phyloP scores from a whole-genome alignment of 176 grass and related monocot genomes.

The Carex parvula region DNA sequence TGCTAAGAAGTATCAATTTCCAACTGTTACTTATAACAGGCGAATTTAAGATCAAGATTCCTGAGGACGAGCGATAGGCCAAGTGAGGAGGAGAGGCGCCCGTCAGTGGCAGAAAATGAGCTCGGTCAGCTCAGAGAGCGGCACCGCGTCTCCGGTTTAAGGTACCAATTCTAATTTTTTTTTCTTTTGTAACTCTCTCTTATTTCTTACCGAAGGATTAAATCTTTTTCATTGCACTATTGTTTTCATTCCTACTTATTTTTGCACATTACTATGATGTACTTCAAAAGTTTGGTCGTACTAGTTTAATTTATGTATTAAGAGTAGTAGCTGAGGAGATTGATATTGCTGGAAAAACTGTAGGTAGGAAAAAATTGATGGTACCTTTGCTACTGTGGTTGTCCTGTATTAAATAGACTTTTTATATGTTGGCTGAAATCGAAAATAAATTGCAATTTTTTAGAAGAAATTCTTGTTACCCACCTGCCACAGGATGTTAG shows the following conservation, averaged over 20 bases:
- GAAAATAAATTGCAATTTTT: background rate
- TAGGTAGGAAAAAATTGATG: background rate
- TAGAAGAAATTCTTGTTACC: background rate
- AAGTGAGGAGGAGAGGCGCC: conserved; percentile 56
- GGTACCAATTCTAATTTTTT: conserved; percentile 31
- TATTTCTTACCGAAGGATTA: background rate
- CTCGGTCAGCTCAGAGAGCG: conserved; percentile 73
- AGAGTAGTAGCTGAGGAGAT: background rate
- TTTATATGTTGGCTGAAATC: background rate
- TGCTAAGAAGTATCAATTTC: background rate
- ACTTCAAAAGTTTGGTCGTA: background rate
- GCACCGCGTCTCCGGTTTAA: conserved; percentile 71
- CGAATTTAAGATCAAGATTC: conserved; percentile 77
- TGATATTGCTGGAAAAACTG: background rate
- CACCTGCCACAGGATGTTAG: background rate
- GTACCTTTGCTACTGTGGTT: background rate
- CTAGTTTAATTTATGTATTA: background rate
- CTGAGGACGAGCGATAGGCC: conserved; percentile 53
- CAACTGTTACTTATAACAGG: conserved; percentile 31
- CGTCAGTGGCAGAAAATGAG: conserved; percentile 63
- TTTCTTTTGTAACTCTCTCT: background rate
- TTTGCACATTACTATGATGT: background rate
- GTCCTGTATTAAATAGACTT: background rate
- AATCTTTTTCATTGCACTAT: background rate
- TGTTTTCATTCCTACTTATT: background rate